Percentiles rank a stretch among this genome's conserved stretches.
Conservation (phyloP, 139 green algal species). For the Dunaliella primolecta region DNA sequence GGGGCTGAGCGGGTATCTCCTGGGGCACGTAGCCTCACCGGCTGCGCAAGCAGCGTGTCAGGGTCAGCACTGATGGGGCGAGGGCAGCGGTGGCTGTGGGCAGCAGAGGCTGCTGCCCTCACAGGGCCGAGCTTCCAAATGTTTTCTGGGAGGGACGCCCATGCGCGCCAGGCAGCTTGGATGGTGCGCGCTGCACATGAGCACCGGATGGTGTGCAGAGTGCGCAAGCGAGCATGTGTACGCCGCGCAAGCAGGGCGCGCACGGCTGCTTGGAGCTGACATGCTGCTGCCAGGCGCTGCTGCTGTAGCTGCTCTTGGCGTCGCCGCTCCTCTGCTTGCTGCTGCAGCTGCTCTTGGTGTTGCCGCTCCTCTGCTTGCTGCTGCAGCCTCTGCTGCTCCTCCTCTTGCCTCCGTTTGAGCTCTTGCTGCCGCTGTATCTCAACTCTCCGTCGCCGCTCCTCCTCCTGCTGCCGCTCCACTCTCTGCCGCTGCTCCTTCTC, state of each 20-base stretch:
- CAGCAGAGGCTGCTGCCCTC: neutral
- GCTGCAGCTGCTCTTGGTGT: neutral
- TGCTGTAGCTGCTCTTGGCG: neutral
- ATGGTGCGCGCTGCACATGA: neutral
- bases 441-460: neutral
- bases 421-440: neutral
- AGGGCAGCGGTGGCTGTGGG: neutral
- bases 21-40: neutral
- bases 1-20: neutral
- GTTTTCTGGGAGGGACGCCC: neutral
- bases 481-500: neutral
- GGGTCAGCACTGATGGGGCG: neutral
- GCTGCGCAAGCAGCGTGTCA: neutral
- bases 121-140: neutral
- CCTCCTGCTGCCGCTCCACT: neutral
- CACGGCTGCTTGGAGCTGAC: neutral
- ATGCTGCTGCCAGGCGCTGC: constrained; percentile 1
- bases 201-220: neutral
- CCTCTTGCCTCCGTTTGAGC: no score
- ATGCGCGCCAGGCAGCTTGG: neutral
- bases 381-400: neutral
- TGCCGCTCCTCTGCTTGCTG: neutral
- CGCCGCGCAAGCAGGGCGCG: neutral
- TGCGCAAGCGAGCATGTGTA: neutral
- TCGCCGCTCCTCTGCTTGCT: constrained; percentile 1